Base-by-base conservation (phyloP, 371 early-diverging fungal species). In the Mucor lusitanicus region DNA sequence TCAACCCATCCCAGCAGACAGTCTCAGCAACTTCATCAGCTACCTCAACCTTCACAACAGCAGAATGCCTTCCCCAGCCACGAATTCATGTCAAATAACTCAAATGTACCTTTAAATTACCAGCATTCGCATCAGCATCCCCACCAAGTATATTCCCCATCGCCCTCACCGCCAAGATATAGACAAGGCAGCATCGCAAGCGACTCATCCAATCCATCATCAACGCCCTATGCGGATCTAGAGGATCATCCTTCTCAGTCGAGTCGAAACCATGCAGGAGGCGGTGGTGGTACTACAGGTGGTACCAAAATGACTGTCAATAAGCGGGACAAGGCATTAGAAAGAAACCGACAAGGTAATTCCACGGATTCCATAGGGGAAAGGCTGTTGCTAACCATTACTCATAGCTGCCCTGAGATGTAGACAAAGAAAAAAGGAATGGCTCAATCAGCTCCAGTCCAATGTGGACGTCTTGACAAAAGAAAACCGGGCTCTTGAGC, bases 361-460 rank as follows among this genome's bases (percentile, higher is more conserved):
- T 48, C n/a, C 48, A 48, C 12, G 27, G 11, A 53, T 44, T 56
- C 13, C 11, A 32, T 56, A n/a, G 8, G 1, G n/a, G 77, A n/a
- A 72, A 13, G 63, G 87, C 28, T 79, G 86, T 17, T 86, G 88
- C 58, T 76, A 84, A 35, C 76, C 86, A 12, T 57, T 85, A 42
- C 77, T 78, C 15, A 64, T 79, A 75, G 95, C 95, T n/a, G 95
- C 95, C 0, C 84, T 92, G 8, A 93, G 93, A 68, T 95, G 94
- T 74, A 87, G 95, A 32, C 94, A 92, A 74, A 91, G 94, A 72
- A 95, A 95, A 79, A 93, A 94, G 76, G 89, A 91, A 70, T 92
- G 92, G 89, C 78, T 94, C 25, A 84, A 85, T 55, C 86, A 89
- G 28, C 83, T 95, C 58, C 93, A 95, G 67, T 79, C 78, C 37